Evolutionary conservation across 768 basidiomycete genomes (phyloP), one percentile per base, ranked within the genome.

Genomic region (Hygrocybe punicea): DNA sequence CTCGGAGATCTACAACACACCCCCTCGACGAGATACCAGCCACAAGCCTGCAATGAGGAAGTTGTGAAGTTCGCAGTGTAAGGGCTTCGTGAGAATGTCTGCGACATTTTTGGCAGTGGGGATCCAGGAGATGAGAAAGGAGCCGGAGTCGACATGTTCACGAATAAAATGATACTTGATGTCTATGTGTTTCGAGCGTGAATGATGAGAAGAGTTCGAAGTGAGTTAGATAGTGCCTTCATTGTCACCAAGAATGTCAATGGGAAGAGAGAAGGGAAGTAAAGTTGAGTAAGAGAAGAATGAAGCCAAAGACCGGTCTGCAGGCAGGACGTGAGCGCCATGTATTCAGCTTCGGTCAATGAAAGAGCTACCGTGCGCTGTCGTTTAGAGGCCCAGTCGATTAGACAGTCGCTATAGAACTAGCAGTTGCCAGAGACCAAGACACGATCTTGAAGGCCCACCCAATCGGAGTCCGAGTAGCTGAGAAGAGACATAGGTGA

Each of bases 21-120:
- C n/a, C n/a, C n/a, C n/a, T n/a, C n/a, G n/a, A n/a, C n/a, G n/a
- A n/a, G 33, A 19, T 35, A 59, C 39, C 46, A 59, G 35, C 23
- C 56, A 14, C 29, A 59, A 37, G 35, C 55, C 46, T 24, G 33
- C 46, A 29, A 16, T 36, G 25, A 56, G 35, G 6, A 29, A 33
- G 23, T 24, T 37, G n/a, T 42, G 42, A 34, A 33, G 24, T 6
- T 9, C 19, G 19, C 35, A 19, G 17, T 34, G 33, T 8, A 76
- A 64, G 1, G 66, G 54, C 57, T 79, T 78, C 0, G 75, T 79
- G 53, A 80, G 69, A 10, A 74, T 64, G 60, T 79, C 77, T 0
- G 77, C 73, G 8, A 65, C 48, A 58, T 73, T 76, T 25, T 73
- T 62, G 0, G 48, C 36, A 0, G 74, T 73, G 2, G 72, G 67